phyloP scores from a whole-genome alignment of 345 rosid species.

The Camelina sativa region DNA sequence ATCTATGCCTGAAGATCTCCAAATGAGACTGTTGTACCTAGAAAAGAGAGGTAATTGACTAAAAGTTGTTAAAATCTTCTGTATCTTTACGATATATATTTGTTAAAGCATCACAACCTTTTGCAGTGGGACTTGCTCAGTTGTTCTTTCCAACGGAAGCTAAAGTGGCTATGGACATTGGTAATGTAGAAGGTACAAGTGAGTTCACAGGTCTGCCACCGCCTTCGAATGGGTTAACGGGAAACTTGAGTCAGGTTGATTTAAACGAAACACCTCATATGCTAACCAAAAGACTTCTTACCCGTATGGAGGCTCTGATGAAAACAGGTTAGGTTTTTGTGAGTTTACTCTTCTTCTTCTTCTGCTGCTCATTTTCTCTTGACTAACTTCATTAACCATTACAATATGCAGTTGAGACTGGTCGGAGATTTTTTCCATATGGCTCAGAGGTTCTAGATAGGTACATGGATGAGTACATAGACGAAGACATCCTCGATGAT shows the following conservation, averaged over 20 bases:
- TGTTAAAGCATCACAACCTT: conserved; percentile 7
- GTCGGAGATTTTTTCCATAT: conserved; percentile 85
- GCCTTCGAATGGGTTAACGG: conserved; percentile 58
- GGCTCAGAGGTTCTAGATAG: conserved; percentile 90
- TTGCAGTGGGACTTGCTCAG: conserved; percentile 85
- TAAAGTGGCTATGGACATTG: conserved; percentile 92
- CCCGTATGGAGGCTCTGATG: conserved; percentile 83
- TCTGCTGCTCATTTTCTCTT: not conserved
- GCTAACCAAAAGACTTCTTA: conserved; percentile 68
- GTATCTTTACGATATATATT: not conserved
- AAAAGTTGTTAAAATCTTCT: not conserved
- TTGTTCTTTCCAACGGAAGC: conserved; percentile 92
- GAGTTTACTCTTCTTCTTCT: not conserved
- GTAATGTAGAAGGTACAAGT: conserved; percentile 68
- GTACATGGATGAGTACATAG: conserved; percentile 66
- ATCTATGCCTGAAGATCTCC: conserved; percentile 70
- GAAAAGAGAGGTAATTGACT: conserved; percentile 83
- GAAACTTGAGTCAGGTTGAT: conserved; percentile 84
- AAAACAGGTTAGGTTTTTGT: conserved; percentile 67
- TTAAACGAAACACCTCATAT: conserved; percentile 83
- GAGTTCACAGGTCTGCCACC: conserved; percentile 66
- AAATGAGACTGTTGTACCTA: conserved; percentile 83
- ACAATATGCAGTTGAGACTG: conserved; percentile 76
- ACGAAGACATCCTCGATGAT: conserved; percentile 79
- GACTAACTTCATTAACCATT: conserved; percentile 3